Percentiles rank a stretch among this genome's conserved stretches.
These are phyloP conservation scores for Cyberlindnera bimundalis DNA, from an alignment of 805 yeast genomes.

Conservation along the genomic window DNA sequence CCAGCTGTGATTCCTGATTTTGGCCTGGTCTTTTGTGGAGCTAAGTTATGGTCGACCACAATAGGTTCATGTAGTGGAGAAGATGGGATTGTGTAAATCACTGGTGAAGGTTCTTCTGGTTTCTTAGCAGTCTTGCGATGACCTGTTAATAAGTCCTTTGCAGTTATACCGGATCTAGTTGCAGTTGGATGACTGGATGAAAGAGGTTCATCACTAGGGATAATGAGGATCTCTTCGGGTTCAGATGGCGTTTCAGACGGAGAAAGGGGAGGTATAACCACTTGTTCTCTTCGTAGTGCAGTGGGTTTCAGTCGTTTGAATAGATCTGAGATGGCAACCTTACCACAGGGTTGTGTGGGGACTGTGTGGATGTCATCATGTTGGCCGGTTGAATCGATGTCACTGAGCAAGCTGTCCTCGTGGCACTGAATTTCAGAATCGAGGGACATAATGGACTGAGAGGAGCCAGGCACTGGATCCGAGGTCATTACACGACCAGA, in stretches of 20 bases:
- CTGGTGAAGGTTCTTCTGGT: background rate
- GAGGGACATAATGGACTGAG: slow-evolving; percentile 7
- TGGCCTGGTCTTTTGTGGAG: background rate
- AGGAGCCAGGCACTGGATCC: background rate
- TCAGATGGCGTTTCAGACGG: slow-evolving; percentile 1
- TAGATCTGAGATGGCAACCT: slow-evolving; percentile 13
- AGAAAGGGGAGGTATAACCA: background rate
- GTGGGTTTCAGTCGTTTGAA: slow-evolving; percentile 13
- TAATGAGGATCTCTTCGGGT: background rate
- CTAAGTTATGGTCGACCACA: background rate
- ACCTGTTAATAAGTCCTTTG: slow-evolving; percentile 9
- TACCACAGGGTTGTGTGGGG: background rate
- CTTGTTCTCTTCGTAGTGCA: background rate
- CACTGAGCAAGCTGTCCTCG: slow-evolving; percentile 9
- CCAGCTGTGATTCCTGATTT: slow-evolving; percentile 16
- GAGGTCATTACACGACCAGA: background rate
- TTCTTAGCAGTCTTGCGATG: slow-evolving; percentile 1
- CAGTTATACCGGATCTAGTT: slow-evolving; percentile 3
- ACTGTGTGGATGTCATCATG: background rate
- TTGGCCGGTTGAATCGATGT: slow-evolving; percentile 7
- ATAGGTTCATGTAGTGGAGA: background rate
- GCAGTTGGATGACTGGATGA: background rate
- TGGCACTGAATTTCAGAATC: slow-evolving; percentile 3
- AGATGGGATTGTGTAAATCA: background rate
- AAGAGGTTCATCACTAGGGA: background rate